Percentiles rank a stretch among this genome's conserved stretches.
phyloP scores from a whole-genome alignment of 768 basidiomycete species.

The Russula virescens region DNA sequence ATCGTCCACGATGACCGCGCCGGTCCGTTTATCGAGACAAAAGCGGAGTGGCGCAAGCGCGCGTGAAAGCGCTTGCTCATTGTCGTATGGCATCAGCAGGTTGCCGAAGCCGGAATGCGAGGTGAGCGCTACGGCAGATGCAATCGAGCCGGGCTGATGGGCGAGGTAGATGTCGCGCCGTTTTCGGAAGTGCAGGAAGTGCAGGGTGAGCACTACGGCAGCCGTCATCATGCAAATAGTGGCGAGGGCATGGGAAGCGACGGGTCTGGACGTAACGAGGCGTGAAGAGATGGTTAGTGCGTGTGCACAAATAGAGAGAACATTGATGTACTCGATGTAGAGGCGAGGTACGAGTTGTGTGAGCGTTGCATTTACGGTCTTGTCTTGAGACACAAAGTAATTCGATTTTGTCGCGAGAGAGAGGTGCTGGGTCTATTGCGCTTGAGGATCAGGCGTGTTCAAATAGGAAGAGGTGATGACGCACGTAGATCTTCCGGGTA shows the following conservation, averaged over 20 bases:
- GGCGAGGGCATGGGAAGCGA: conserved; percentile 50
- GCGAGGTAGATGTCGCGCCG: conserved; percentile 19
- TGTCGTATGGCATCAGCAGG: conserved; percentile 20
- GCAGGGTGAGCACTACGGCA: conserved; percentile 41
- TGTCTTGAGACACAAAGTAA: conserved; percentile 48
- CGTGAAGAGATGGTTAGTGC: background rate
- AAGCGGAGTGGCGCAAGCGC: conserved; percentile 20
- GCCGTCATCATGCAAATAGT: conserved; percentile 45
- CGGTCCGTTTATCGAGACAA: conserved; percentile 22
- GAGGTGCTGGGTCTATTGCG: conserved; percentile 49
- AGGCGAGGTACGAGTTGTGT: conserved; percentile 44
- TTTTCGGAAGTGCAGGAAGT: conserved; percentile 36
- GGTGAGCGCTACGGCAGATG: conserved; percentile 12
- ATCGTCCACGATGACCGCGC: conserved; percentile 23
- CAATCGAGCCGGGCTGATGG: conserved; percentile 18
- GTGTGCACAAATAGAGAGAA: background rate
- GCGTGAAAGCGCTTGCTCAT: background rate
- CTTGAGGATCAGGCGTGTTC: background rate
- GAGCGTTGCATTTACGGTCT: conserved; percentile 36
- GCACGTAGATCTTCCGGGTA: conserved; percentile 48
- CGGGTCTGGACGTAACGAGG: conserved; percentile 34
- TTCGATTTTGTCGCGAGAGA: conserved; percentile 49
- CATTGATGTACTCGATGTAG: conserved; percentile 50
- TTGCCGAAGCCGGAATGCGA: conserved; percentile 23
- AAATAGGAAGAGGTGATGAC: background rate